Evolutionary conservation across 2,329 filamentous ascomycete genomes (phyloP), one percentile per base, ranked within the genome.

Genomic region (Nakataea oryzae): DNA sequence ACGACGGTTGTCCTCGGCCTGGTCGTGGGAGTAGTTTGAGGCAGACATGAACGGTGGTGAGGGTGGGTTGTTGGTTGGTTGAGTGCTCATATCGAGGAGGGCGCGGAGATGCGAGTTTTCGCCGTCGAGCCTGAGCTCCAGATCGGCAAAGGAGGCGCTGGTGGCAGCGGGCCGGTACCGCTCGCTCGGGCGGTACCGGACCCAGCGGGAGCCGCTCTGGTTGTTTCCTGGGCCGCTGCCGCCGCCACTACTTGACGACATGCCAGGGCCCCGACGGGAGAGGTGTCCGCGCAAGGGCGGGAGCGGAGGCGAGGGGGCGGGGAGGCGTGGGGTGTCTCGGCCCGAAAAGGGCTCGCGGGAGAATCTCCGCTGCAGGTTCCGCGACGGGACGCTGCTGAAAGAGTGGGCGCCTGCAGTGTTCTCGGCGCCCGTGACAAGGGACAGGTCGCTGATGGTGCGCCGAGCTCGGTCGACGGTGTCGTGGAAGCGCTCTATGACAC

Each of bases 1-100:
- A 63, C 83, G 78, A 62, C 85, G 81, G 66, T 71, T 77, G 59
- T 79, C 77, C 47, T 83, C 79, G 58, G 72, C 68, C 29, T 76
- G 69, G 24, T 80, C 76, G 61, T 73, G 71, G 67, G 57, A 26
- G 27, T 62, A 30, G 13, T 26, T 29, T 3, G 59, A 29, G 4
- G 75, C 72, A 3, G 76, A 74, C 63, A 74, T 65, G 50, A 65
- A 68, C 58, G 73, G 65, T 11, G 73, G 72, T n/a, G 69, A 65
- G 26, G 69, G 64, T 67, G 65, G 76, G 69, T 66, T 72, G 54
- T 63, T 60, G 57, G 62, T 64, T 24, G 41, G 24, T 57, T 63
- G 64, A 1, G 62, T 68, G 54, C 65, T 63, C 58, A 68, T 69
- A 41, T 79, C 76, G n/a, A 80, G 70, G 32, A 80, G 68, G 7